Evolutionary conservation across 176 grass and related monocot genomes (phyloP).

Genomic region (Carex parvula): DNA sequence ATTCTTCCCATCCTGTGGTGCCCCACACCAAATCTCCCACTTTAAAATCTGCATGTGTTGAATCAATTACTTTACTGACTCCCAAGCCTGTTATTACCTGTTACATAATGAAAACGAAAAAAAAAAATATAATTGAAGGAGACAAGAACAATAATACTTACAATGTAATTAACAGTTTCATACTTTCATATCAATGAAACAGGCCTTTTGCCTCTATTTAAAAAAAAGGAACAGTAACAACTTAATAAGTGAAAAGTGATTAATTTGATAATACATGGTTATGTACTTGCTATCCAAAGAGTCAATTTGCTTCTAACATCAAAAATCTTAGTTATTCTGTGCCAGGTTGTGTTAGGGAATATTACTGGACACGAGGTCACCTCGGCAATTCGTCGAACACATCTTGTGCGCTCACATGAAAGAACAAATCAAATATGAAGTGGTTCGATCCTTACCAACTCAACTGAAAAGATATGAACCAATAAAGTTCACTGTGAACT

Average conservation of each 20-base stretch:
- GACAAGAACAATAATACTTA: not conserved
- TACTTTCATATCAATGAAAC: too few relatives aligned
- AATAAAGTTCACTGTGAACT: too few relatives aligned
- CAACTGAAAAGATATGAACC: too few relatives aligned
- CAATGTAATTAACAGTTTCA: too few relatives aligned
- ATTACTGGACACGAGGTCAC: not conserved
- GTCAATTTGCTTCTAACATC: not conserved
- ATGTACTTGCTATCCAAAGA: not conserved
- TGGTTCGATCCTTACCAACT: too few relatives aligned
- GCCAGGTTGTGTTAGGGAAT: not conserved
- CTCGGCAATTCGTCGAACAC: not conserved
- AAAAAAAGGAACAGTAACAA: too few relatives aligned
- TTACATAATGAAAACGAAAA: not conserved
- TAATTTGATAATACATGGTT: not conserved
- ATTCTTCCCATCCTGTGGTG: conserved; percentile 43
- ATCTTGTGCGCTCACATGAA: too few relatives aligned
- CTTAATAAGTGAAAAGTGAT: not conserved
- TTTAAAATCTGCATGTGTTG: conserved; percentile 31
- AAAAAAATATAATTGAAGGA: not conserved
- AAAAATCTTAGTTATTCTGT: not conserved
- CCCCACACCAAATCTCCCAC: conserved; percentile 37
- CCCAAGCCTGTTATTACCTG: conserved; percentile 29
- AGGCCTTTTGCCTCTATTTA: too few relatives aligned
- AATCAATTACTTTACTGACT: conserved; percentile 42
- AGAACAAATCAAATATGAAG: too few relatives aligned